Conservation (phyloP, 2,329 filamentous ascomycete genomes). For the Metarhizium album region DNA sequence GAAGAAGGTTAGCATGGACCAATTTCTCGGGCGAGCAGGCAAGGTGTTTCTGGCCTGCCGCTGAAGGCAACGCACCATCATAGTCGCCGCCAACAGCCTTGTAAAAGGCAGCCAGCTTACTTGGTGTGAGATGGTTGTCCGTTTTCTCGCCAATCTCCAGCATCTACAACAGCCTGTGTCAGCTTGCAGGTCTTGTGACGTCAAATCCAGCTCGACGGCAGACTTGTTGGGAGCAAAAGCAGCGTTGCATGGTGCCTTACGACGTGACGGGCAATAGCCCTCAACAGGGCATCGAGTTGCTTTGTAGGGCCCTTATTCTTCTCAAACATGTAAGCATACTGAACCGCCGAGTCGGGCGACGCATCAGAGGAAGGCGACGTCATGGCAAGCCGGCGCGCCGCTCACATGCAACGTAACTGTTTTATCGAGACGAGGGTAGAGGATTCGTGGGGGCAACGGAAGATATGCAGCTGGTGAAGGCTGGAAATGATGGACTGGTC, state of each 20-base stretch:
- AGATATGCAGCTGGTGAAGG: not conserved
- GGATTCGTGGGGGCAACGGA: not conserved
- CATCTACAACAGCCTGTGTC: conserved; percentile 29
- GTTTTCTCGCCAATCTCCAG: conserved; percentile 47
- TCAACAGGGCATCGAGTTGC: conserved; percentile 55
- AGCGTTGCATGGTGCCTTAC: conserved; percentile 36
- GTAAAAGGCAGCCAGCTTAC: conserved; percentile 69
- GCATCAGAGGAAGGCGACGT: conserved; percentile 14
- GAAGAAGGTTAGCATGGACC: conserved; percentile 1
- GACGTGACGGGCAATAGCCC: conserved; percentile 58
- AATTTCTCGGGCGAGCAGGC: not conserved
- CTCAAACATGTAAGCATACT: conserved; percentile 59
- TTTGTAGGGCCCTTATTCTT: conserved; percentile 56
- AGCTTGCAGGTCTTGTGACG: conserved; percentile 5
- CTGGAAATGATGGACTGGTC: not conserved
- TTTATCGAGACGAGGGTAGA: not conserved
- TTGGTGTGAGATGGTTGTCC: conserved; percentile 45
- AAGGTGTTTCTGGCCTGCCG: not conserved
- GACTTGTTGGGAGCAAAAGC: not conserved
- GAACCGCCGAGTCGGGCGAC: conserved; percentile 16
- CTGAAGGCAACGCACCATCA: conserved; percentile 40
- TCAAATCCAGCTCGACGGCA: not conserved
- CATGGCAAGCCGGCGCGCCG: conserved; percentile 8
- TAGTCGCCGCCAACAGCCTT: conserved; percentile 64
- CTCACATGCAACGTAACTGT: conserved; percentile 6